Base-by-base conservation (phyloP, 129 eudicot genomes). In the Scalesia atractyloides region DNA sequence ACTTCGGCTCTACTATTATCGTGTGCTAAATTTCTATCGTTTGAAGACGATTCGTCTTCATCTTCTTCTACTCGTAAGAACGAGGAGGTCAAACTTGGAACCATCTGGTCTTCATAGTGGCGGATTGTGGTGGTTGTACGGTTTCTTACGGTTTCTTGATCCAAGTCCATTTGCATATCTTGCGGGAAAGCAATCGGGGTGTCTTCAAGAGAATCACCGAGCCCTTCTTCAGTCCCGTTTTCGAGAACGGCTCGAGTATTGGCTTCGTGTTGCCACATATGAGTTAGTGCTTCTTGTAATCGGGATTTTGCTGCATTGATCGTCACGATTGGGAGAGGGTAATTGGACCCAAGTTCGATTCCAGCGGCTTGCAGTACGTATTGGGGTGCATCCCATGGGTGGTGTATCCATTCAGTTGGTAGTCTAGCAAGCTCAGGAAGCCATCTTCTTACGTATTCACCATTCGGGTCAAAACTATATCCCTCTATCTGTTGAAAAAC, bases 341-440 rank as follows among this genome's bases (percentile, higher is more conserved):
- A 95, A 46, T 90, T 95, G 24, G 94, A 90, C 22, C 97, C 99
- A 1, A 95, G 91, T 68, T 95, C 99, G 7, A 95, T 68, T 63
- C 99, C 97, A 22, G 97, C 96, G 44, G 99, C 97, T 73, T 88
- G 96, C 62, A 95, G 96, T 0, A 95, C 97, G 66, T 85, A 75
- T 78, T 87, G 91, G 7, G 97, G 97, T 33, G 96, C 97, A 72
- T 95, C 72, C 97, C 97, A 95, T 7, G 99, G 99, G 59, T 95
- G 99, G 76, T 95, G 99, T 15, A 90, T 95, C 99, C 99, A 90
- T 74, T 90, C 96, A 1, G 99, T 95, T 17, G 99, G 97, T 50
- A 95, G 76, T 72, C 99, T 83, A 62, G 91, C 82, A 11, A 95
- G 99, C 47, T 95, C 99, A 20, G 97, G 99, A 48, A 95, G 89